Evolutionary conservation across 2,329 filamentous ascomycete genomes (phyloP).

Genomic region (Fusarium dlaminii): DNA sequence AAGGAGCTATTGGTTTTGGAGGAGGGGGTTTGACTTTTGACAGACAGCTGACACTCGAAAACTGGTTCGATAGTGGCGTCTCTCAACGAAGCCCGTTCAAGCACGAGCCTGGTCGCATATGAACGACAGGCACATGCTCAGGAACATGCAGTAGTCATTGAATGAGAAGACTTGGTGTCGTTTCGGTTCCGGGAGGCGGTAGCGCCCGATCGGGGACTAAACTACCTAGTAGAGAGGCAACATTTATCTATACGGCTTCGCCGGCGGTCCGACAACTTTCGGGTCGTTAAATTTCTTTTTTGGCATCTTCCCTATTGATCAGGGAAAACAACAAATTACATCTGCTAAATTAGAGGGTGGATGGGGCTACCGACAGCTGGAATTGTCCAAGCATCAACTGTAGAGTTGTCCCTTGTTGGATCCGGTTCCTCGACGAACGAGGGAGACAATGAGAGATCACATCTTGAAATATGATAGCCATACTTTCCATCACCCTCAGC

Average conservation of each 20-base stretch:
- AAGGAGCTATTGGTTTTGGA: neutral
- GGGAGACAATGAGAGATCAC: conserved; percentile 20
- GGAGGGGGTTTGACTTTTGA: neutral
- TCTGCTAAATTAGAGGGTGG: neutral
- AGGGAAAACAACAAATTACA: neutral
- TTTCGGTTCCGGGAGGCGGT: conserved; percentile 20
- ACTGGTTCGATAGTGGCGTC: neutral
- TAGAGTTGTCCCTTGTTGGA: conserved; percentile 5
- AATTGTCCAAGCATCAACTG: conserved; percentile 19
- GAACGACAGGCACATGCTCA: conserved; percentile 16
- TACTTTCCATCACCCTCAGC: neutral
- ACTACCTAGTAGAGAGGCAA: neutral
- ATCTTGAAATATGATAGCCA: neutral
- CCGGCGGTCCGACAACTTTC: conserved; percentile 28
- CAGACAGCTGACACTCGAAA: conserved; percentile 20
- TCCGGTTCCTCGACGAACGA: conserved; percentile 11
- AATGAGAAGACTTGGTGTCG: conserved; percentile 8
- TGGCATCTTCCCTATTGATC: neutral
- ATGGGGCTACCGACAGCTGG: neutral
- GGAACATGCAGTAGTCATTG: conserved; percentile 14
- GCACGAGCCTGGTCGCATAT: conserved; percentile 23
- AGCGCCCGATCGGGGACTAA: conserved; percentile 5
- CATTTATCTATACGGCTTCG: neutral
- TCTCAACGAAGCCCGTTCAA: conserved; percentile 5
- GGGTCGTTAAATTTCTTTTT: conserved; percentile 15